Percentiles rank a stretch among this genome's conserved stretches.
Conservation (phyloP, 1,284 basidiomycete species). For the Takashimella koratensis region DNA sequence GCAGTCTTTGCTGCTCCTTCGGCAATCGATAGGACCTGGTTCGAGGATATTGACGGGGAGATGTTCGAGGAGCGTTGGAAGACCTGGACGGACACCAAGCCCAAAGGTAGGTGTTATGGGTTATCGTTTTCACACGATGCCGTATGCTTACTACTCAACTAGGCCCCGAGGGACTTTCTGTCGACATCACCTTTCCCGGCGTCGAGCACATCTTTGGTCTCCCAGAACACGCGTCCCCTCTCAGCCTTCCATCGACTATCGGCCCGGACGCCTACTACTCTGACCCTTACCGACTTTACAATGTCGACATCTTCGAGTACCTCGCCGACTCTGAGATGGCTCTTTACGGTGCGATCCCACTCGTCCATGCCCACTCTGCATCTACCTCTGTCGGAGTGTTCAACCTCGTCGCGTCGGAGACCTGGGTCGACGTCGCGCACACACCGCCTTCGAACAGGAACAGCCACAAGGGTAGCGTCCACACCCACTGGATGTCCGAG, state of each 20-base stretch:
- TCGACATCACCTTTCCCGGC: conserved; percentile 91
- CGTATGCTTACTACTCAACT: no score
- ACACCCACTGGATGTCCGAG: conserved; percentile 96
- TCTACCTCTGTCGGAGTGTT: conserved; percentile 82
- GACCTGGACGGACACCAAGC: conserved; percentile 86
- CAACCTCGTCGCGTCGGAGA: conserved; percentile 87
- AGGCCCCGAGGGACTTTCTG: conserved; percentile 89
- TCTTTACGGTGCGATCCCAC: conserved; percentile 85
- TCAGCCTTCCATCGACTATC: conserved; percentile 77
- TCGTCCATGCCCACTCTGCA: conserved; percentile 86
- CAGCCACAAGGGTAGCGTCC: conserved; percentile 53
- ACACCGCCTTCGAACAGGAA: conserved; percentile 24
- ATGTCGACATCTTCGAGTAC: conserved; percentile 97
- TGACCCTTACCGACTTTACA: conserved; percentile 94
- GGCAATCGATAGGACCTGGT: conserved; percentile 64
- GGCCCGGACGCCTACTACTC: conserved; percentile 60
- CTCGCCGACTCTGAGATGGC: conserved; percentile 85
- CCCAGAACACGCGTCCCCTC: conserved; percentile 89
- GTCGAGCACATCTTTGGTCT: conserved; percentile 90
- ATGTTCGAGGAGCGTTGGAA: conserved; percentile 87
- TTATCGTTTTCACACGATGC: no score
- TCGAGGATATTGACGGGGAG: conserved; percentile 75
- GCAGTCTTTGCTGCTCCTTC: conserved; percentile 52
- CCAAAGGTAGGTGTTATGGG: conserved; percentile 65
- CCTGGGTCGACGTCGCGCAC: conserved; percentile 87